Evolutionary conservation across 2,329 filamentous ascomycete genomes (phyloP).

Genomic region (Diaporthe caulivora): DNA sequence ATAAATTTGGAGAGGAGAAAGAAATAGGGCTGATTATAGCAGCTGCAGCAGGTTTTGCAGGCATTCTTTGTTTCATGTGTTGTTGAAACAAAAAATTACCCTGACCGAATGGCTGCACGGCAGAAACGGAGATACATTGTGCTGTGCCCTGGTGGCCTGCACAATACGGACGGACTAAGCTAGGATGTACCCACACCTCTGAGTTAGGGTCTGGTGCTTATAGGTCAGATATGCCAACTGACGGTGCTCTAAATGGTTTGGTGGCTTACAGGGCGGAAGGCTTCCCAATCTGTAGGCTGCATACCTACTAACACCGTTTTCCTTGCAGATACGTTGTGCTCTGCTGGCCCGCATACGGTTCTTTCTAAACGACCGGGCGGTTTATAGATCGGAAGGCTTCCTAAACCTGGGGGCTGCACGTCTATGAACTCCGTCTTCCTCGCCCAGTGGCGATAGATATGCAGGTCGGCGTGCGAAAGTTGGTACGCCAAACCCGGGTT

Average conservation of each 20-base stretch:
- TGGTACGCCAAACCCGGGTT: neutral
- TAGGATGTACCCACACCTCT: too few species aligned
- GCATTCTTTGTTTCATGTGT: neutral
- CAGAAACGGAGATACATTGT: slow-evolving; percentile 5
- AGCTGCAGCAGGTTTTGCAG: neutral
- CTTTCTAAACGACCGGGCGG: neutral
- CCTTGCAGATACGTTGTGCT: too few species aligned
- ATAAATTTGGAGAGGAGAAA: neutral
- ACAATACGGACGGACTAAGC: too few species aligned
- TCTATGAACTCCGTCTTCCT: neutral
- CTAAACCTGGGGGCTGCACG: neutral
- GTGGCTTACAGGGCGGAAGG: too few species aligned
- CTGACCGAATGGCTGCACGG: neutral
- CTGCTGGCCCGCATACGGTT: too few species aligned
- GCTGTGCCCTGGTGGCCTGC: too few species aligned
- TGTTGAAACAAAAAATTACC: slow-evolving; percentile 7
- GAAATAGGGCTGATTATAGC: slow-evolving; percentile 22
- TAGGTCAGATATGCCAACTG: too few species aligned
- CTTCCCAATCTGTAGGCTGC: too few species aligned
- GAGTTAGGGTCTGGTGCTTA: too few species aligned
- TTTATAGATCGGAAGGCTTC: neutral
- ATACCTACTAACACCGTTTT: too few species aligned
- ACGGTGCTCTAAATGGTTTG: too few species aligned
- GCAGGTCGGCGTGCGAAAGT: neutral
- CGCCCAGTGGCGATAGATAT: neutral